A percentile compares a stretch with the other conserved stretches of the same genome.
These are phyloP conservation scores for Colletotrichum tamarilloi DNA, from an alignment of 2,329 filamentous ascomycete species.

Conservation along the genomic window DNA sequence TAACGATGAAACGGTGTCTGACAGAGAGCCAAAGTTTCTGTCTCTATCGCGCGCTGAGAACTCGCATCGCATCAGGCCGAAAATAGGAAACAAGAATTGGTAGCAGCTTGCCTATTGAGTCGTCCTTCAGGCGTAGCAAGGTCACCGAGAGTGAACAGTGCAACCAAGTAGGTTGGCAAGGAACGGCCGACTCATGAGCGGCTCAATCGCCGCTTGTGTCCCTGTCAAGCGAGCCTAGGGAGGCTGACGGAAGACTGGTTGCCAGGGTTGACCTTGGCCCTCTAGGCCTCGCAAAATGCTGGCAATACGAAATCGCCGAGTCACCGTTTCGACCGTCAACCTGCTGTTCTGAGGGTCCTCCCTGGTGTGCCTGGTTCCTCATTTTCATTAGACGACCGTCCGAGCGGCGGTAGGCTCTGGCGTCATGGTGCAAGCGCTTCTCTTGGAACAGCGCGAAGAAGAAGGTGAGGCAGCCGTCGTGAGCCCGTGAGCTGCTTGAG, in stretches of 20 bases:
- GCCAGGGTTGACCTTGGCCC: not conserved
- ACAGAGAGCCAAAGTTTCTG: conserved; percentile 21
- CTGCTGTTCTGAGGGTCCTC: not conserved
- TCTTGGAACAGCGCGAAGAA: conserved; percentile 12
- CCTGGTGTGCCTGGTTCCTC: not conserved
- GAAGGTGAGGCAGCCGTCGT: conserved; percentile 16
- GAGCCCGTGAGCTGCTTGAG: conserved; percentile 15
- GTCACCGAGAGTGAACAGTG: conserved; percentile 9
- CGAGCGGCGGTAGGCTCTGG: conserved; percentile 12
- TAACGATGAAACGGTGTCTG: conserved; percentile 27
- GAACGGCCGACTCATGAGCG: not conserved
- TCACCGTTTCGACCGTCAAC: conserved; percentile 11
- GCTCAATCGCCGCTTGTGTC: not conserved
- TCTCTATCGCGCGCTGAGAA: not conserved
- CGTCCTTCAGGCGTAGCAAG: not conserved
- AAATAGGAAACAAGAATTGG: conserved; percentile 26
- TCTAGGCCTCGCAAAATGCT: conserved; percentile 2
- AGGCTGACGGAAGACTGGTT: not conserved
- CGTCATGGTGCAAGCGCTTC: conserved; percentile 10
- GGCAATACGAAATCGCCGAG: not conserved
- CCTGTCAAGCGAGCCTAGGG: conserved; percentile 9
- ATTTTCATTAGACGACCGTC: conserved; percentile 15
- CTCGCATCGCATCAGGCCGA: conserved; percentile 18
- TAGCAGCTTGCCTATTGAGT: conserved; percentile 2
- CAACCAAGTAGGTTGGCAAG: not conserved